Evolutionary conservation across 331 rosid species (phyloP).

Genomic region (Rosa hybrid): DNA sequence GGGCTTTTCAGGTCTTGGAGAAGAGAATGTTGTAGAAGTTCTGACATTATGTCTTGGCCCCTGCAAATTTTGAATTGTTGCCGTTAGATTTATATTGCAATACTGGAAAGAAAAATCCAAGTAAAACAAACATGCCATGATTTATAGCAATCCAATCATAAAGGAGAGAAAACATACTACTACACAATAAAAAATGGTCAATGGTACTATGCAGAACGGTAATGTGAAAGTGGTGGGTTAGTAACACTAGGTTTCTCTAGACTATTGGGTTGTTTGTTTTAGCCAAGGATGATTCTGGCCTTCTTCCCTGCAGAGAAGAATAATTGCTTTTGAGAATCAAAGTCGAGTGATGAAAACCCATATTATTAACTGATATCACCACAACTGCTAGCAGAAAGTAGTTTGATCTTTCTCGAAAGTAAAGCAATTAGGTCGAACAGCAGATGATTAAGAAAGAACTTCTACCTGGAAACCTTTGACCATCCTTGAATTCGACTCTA

Average conservation of each 20-base stretch:
- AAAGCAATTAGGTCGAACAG: background rate
- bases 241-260: background rate
- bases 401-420: background rate
- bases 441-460: constrained; percentile 12
- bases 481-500: constrained; percentile 51
- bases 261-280: background rate
- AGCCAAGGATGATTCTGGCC: no score
- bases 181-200: background rate
- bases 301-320: no score
- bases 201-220: background rate
- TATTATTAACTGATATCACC: background rate
- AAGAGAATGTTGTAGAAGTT: constrained; percentile 40
- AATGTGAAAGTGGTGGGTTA: background rate
- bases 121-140: background rate
- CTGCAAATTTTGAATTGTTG: constrained; percentile 43
- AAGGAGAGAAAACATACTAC: background rate
- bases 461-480: constrained; percentile 90
- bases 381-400: background rate
- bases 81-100: background rate
- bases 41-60: constrained; percentile 58
- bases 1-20: constrained; percentile 70
- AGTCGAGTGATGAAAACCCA: background rate
- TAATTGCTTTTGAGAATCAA: background rate
- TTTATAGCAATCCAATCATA: background rate
- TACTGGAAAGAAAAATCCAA: background rate